phyloP scores from a whole-genome alignment of 345 rosid species.

The Garcia nutans region DNA sequence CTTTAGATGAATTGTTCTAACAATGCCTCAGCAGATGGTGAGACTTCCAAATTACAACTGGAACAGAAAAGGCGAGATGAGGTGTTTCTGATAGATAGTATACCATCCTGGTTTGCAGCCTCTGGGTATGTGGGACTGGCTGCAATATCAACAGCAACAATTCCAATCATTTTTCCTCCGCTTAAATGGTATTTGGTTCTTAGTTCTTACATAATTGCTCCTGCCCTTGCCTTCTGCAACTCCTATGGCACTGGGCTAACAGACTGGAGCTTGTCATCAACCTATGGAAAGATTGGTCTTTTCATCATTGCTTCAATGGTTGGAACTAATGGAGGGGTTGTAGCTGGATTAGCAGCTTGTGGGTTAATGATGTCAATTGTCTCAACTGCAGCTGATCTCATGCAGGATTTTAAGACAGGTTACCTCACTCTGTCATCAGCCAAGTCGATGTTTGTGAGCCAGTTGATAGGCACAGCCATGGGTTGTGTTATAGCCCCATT shows the following conservation, averaged over 20 bases:
- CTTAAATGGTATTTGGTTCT: constrained; percentile 87
- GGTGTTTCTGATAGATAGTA: constrained; percentile 71
- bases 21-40: constrained; percentile 41
- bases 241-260: constrained; percentile 89
- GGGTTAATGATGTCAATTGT: constrained; percentile 93
- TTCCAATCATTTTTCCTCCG: constrained; percentile 77
- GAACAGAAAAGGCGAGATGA: constrained; percentile 65
- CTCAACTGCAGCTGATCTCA: constrained; percentile 91
- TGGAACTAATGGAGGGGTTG: constrained; percentile 76
- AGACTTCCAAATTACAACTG: constrained; percentile 44
- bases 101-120: constrained; percentile 74
- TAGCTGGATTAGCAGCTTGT: constrained; percentile 86
- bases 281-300: constrained; percentile 91
- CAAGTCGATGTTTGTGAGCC: constrained; percentile 90
- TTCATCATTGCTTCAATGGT: constrained; percentile 80
- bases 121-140: constrained; percentile 88
- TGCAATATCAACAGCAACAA: constrained; percentile 71
- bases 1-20: constrained; percentile 9
- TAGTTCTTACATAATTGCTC: constrained; percentile 75
- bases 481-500: constrained; percentile 90
- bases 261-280: constrained; percentile 76
- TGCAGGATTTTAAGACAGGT: constrained; percentile 96
- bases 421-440: constrained; percentile 87
- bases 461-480: constrained; percentile 78
- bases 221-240: constrained; percentile 90